Percentiles rank a stretch among this genome's conserved stretches.
phyloP scores from a whole-genome alignment of 1,139 yeast species.

The Hemisphaericaspora xylofermentans region DNA sequence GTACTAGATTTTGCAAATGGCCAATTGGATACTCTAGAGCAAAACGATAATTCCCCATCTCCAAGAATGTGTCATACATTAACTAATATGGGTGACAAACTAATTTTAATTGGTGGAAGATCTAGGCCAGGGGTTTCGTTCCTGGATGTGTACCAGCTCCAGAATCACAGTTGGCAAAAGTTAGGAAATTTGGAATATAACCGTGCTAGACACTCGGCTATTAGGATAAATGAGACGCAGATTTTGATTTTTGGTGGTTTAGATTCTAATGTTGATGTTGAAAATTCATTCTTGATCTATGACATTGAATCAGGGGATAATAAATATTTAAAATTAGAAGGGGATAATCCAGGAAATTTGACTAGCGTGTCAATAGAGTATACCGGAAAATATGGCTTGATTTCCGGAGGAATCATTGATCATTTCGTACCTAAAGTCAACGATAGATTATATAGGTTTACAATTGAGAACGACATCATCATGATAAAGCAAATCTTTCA shows the following conservation, averaged over 20 bases:
- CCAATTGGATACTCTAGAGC: slow-evolving; percentile 5
- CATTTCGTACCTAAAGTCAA: slow-evolving; percentile 32
- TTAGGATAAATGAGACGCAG: slow-evolving; percentile 28
- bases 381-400: slow-evolving; percentile 38
- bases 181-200: slow-evolving; percentile 40
- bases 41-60: slow-evolving; percentile 18
- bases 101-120: slow-evolving; percentile 68
- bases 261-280: slow-evolving; percentile 9
- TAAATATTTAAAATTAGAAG: slow-evolving; percentile 17
- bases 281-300: slow-evolving; percentile 21
- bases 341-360: slow-evolving; percentile 18
- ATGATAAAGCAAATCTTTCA: slow-evolving; percentile 7
- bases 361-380: slow-evolving; percentile 35
- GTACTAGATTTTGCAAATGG: slow-evolving; percentile 14
- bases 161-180: slow-evolving; percentile 30
- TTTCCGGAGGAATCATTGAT: slow-evolving; percentile 57
- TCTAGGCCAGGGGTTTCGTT: slow-evolving; percentile 54
- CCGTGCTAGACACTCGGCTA: slow-evolving; percentile 55
- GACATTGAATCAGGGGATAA: slow-evolving; percentile 17
- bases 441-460: slow-evolving; percentile 33
- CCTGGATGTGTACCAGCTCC: slow-evolving; percentile 28
- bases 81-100: slow-evolving; percentile 27
- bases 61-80: slow-evolving; percentile 65
- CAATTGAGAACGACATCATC: slow-evolving; percentile 17
- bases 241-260: slow-evolving; percentile 51